Evolutionary conservation across 2,329 filamentous ascomycete genomes (phyloP), one percentile per base, ranked within the genome.

Genomic region (Simplicillium aogashimaense): DNA sequence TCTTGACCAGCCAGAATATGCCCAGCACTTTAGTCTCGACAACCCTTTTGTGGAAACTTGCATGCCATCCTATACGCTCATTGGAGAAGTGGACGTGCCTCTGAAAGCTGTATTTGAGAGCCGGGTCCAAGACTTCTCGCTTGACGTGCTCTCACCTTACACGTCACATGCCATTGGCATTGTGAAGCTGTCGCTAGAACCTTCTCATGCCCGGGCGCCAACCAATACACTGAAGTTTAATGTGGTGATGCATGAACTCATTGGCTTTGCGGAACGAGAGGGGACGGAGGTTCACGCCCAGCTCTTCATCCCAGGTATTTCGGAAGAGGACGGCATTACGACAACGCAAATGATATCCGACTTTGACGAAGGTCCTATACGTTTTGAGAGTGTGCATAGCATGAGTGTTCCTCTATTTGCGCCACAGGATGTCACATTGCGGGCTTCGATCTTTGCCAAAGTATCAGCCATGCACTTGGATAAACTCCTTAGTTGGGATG

Each of bases 401-500:
- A 95, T 98, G 87, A 95, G 87, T 57, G 72, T 98, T 39, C 86
- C 89, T 4, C 70, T 94, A 29, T 83, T 82, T 34, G 57, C 61
- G 5, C 77, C 87, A 1, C 76, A 75, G 16, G 81, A 83, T 36
- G 80, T 87, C 1, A 83, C 79, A 17, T 64, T 98, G 40, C 78
- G 92, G 40, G 84, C 95, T 8, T 87, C 88, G 37, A 84, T 98
- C 45, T 97, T 95, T 57, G 89, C 92, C 14, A 83, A 83, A 54
- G 86, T 95, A 29, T 92, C 87, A 2, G 69, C 81, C 0, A 95
- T 95, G 81, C 92, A 98, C 63, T 74, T 98, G 16, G 92, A 98
- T 60, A 97, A 95, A 65, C 72, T 98, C 38, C 76, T 95, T 11
- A 98, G 92, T 64, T 98, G 92, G 92, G 92, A 98, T 57, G 92